phyloP scores from a whole-genome alignment of 208 protist species.

The Leishmania lainsoni region DNA sequence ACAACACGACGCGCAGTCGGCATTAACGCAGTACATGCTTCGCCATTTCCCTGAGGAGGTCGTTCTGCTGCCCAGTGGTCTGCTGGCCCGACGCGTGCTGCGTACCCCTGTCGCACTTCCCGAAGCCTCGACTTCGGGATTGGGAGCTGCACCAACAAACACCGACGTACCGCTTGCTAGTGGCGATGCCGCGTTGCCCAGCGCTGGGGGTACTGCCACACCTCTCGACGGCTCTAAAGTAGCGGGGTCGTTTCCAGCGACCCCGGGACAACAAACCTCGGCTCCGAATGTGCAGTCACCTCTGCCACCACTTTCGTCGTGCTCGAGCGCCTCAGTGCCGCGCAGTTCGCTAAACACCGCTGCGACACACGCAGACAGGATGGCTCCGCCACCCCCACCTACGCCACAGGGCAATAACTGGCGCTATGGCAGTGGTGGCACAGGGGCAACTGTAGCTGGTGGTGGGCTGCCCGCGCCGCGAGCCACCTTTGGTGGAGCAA shows the following conservation, averaged over 20 bases:
- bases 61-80: constrained; percentile 20
- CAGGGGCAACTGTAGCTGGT: neutral
- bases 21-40: constrained; percentile 9
- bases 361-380: neutral
- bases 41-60: constrained; percentile 34
- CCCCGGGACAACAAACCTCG: neutral
- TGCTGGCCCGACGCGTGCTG: constrained; percentile 12
- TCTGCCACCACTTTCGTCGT: neutral
- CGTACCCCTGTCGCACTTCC: neutral
- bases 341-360: neutral
- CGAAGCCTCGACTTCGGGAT: neutral
- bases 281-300: neutral
- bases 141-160: neutral
- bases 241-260: neutral
- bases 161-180: neutral
- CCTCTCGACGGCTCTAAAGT: neutral
- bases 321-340: neutral
- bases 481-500: neutral
- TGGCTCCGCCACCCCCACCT: neutral
- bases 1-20: neutral
- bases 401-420: neutral
- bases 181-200: neutral
- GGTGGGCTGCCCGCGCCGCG: neutral
- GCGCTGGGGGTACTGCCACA: neutral
- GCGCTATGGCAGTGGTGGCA: neutral